Evolutionary conservation across 192 early-diverging fungal genomes (phyloP).

Genomic region (Umbelopsis isabellina): DNA sequence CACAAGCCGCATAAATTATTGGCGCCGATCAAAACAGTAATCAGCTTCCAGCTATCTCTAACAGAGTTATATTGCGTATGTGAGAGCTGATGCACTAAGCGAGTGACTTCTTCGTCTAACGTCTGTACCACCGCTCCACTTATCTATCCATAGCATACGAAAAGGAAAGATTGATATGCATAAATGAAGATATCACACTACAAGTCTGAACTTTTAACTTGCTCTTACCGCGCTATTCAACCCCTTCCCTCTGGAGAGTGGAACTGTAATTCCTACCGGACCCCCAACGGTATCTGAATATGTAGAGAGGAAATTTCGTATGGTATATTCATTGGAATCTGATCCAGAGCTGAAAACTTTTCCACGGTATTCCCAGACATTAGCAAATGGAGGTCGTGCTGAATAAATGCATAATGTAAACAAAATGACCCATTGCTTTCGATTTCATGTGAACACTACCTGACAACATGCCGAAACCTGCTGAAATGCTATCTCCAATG

Average conservation of each 20-base stretch:
- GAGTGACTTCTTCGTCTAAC: constrained; percentile 39
- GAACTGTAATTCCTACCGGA: constrained; percentile 49
- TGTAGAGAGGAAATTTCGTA: constrained; percentile 47
- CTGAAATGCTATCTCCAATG: constrained; percentile 57
- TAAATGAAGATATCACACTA: too few relatives aligned
- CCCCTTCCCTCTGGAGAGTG: constrained; percentile 49
- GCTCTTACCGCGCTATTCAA: constrained; percentile 54
- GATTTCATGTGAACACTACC: constrained; percentile 28
- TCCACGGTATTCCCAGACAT: constrained; percentile 53
- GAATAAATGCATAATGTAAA: not conserved
- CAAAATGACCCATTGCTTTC: not conserved
- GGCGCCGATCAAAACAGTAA: constrained; percentile 58
- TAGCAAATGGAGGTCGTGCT: constrained; percentile 54
- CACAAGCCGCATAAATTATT: constrained; percentile 58
- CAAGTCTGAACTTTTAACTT: not conserved
- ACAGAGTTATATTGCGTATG: constrained; percentile 35
- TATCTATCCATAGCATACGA: constrained; percentile 36
- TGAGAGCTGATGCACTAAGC: constrained; percentile 37
- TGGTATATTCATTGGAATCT: constrained; percentile 52
- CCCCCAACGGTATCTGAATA: constrained; percentile 41
- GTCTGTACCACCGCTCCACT: constrained; percentile 54
- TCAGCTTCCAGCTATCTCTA: constrained; percentile 54
- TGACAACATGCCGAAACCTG: constrained; percentile 59
- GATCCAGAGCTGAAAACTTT: constrained; percentile 57
- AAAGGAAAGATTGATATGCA: not conserved